Percentiles rank a stretch among this genome's conserved stretches.
Evolutionary conservation across 2,329 filamentous ascomycete species (phyloP).

Genomic region (Mycosphaerella sp.): DNA sequence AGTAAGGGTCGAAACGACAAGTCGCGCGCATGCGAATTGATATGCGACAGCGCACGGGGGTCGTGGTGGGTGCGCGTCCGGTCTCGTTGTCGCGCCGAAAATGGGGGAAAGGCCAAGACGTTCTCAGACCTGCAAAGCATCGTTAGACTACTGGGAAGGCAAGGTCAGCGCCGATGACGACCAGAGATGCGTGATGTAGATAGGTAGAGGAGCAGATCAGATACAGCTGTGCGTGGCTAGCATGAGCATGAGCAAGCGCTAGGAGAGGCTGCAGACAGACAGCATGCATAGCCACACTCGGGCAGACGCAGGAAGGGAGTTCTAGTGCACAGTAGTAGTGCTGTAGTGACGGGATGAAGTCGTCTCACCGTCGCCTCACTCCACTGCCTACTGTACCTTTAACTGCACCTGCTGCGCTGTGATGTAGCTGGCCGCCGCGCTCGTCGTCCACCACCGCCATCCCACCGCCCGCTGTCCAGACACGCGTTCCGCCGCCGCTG

Average conservation of each 20-base stretch:
- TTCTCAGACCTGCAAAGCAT: background rate
- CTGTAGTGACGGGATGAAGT: too few relatives aligned
- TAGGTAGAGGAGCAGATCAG: background rate
- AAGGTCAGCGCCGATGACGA: background rate
- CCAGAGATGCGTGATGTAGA: background rate
- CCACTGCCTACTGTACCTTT: too few relatives aligned
- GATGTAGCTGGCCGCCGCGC: background rate
- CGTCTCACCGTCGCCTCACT: background rate
- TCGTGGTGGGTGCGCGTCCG: background rate
- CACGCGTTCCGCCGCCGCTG: background rate
- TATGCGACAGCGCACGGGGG: background rate
- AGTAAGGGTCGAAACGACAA: constrained; percentile 9
- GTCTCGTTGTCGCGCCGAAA: background rate
- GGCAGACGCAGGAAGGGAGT: background rate
- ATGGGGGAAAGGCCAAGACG: background rate
- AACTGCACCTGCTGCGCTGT: too few relatives aligned
- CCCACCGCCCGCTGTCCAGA: background rate
- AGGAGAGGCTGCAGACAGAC: background rate
- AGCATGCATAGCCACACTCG: constrained; percentile 1
- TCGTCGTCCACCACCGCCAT: background rate
- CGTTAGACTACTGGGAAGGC: background rate
- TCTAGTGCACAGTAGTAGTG: too few relatives aligned
- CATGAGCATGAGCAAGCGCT: too few relatives aligned
- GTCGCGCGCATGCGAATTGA: constrained; percentile 9
- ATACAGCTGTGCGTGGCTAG: background rate